Evolutionary conservation across 176 grass and related monocot genomes (phyloP).

Genomic region (Eleusine coracana): DNA sequence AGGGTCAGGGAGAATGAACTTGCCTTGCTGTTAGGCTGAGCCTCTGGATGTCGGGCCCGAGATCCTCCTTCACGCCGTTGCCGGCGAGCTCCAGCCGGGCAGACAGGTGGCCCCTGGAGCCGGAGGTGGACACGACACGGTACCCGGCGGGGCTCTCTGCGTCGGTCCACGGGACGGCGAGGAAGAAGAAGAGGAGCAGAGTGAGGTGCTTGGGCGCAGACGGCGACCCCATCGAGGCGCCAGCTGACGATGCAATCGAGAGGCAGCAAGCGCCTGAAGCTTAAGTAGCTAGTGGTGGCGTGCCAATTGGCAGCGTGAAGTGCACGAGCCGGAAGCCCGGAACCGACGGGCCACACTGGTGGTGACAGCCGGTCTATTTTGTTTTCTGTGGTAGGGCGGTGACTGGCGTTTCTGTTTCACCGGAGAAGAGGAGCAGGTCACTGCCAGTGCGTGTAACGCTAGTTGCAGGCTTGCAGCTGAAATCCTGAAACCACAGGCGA

Average conservation of each 20-base stretch:
- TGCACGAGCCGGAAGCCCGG: not conserved
- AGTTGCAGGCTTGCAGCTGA: not conserved
- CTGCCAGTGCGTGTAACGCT: not conserved
- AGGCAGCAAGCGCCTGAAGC: not conserved
- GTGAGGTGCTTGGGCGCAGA: not conserved
- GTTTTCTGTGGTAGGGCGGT: not conserved
- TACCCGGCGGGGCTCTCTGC: slow-evolving; percentile 35
- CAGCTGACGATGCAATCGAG: not conserved
- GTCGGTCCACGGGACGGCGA: not conserved
- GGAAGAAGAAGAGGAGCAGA: not conserved
- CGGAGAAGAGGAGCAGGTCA: not conserved
- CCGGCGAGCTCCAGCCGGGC: slow-evolving; percentile 54
- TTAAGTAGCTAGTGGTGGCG: not conserved
- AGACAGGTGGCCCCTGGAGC: slow-evolving; percentile 33
- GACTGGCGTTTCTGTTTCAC: not conserved
- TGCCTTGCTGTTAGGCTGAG: slow-evolving; percentile 67
- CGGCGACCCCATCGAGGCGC: slow-evolving; percentile 1
- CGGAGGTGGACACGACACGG: slow-evolving; percentile 28
- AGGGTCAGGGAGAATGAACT: not conserved
- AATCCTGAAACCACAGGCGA: not conserved
- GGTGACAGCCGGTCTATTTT: not conserved
- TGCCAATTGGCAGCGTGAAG: slow-evolving; percentile 12
- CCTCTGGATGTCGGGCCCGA: slow-evolving; percentile 49
- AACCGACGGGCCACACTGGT: not conserved
- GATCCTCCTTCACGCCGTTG: not conserved